Percentiles rank a stretch among this genome's conserved stretches.
These are phyloP conservation scores for Tricholomella constricta DNA, from an alignment of 768 basidiomycete species.

Conservation along the genomic window DNA sequence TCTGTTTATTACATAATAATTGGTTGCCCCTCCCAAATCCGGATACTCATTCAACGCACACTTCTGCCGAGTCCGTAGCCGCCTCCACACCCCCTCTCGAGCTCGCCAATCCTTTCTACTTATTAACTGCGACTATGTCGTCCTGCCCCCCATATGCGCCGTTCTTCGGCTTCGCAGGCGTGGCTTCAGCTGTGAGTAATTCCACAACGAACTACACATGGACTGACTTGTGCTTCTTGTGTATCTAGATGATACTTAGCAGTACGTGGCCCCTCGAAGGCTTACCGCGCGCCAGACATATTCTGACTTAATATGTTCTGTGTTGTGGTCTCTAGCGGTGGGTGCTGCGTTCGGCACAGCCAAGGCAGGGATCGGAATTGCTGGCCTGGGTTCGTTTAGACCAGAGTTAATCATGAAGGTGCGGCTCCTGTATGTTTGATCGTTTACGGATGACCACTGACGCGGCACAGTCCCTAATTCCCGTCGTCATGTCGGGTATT, in stretches of 20 bases:
- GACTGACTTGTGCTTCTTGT: not conserved
- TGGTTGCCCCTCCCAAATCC: no score
- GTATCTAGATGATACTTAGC: slow-evolving; percentile 86
- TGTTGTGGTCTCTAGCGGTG: slow-evolving; percentile 53
- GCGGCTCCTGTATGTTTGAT: slow-evolving; percentile 19
- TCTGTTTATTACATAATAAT: no score
- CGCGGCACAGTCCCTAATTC: slow-evolving; percentile 76
- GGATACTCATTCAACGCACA: not conserved
- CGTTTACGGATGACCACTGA: not conserved
- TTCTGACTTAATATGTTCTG: not conserved
- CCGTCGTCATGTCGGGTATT: slow-evolving; percentile 98
- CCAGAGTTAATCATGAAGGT: slow-evolving; percentile 99
- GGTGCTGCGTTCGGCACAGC: slow-evolving; percentile 97
- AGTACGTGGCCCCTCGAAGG: slow-evolving; percentile 55
- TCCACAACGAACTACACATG: not conserved
- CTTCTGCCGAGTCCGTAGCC: not conserved
- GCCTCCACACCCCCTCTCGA: not conserved
- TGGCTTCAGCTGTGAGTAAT: slow-evolving; percentile 81
- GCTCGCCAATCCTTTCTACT: not conserved
- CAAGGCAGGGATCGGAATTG: slow-evolving; percentile 96
- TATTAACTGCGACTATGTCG: slow-evolving; percentile 42
- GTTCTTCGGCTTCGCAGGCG: slow-evolving; percentile 98
- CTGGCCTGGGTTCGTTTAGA: slow-evolving; percentile 89
- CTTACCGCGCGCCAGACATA: not conserved
- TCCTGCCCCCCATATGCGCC: slow-evolving; percentile 92